Evolutionary conservation across 177 flowering plant genomes (phyloP), one percentile per base, ranked within the genome.

Genomic region (Vitis hybrid): DNA sequence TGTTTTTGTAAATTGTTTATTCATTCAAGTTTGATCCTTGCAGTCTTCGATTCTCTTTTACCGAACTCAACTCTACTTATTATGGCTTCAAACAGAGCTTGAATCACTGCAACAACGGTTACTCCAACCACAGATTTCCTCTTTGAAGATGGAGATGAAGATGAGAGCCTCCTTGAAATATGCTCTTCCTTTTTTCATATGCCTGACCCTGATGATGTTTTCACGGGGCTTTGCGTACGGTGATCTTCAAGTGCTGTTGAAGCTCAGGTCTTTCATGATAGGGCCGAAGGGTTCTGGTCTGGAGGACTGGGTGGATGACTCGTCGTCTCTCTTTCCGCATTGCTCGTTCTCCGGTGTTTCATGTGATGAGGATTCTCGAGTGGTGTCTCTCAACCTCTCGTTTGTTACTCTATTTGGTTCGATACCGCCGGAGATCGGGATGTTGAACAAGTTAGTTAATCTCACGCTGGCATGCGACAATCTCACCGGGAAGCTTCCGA

Each of bases 281-380:
- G 81, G 74, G 1, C 84, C 83, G 0, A 59, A 75, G 8, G 81
- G 82, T 31, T 74, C 83, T 1, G 90, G 78, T 0, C 87, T 94
- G 7, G 68, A 72, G 0, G 89, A 92, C 79, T 94, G 98, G 98
- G 59, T 22, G 2, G 10, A 39, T 39, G 45, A 34, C 13, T 61
- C 81, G 0, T 39, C 78, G 1, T 59, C 82, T 0, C 22, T 82
- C 0, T 10, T 80, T 20, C 58, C 82, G 0, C 96, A 91, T 69
- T 95, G 99, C 71, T 73, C 73, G 5, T 91, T 93, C 70, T 68
- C 87, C 45, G 99, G 98, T 11, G 90, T 95, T 45, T 15, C 78
- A 0, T 95, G 99, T 71, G 85, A 89, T 68, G 65, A 45, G 1
- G 76, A 84, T 10, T 71, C 63, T 1, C 80, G 88, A 1, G 98